Conservation (phyloP, 2,329 filamentous ascomycete genomes). For the Clarireedia hainanense region DNA sequence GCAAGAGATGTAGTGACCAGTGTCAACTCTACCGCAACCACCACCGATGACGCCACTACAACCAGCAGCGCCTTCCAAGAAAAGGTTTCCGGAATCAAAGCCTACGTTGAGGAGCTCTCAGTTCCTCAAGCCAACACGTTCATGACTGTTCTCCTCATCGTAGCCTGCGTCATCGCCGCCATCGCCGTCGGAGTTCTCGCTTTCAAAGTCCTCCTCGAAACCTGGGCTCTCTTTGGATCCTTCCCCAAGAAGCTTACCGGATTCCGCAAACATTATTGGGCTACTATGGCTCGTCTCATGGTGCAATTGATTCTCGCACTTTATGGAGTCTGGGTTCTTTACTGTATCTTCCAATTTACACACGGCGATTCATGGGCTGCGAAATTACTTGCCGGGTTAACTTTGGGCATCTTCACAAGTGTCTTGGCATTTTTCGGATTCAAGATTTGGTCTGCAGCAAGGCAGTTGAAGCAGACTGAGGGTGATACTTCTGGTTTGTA, state of each 20-base stretch:
- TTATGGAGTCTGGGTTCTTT: slow-evolving; percentile 92
- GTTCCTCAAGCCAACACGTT: slow-evolving; percentile 89
- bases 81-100: slow-evolving; percentile 68
- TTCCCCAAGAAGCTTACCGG: slow-evolving; percentile 73
- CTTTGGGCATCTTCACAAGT: slow-evolving; percentile 70
- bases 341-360: slow-evolving; percentile 94
- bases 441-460: slow-evolving; percentile 73
- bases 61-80: slow-evolving; percentile 33
- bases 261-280: slow-evolving; percentile 97
- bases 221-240: slow-evolving; percentile 81
- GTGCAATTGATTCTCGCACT: slow-evolving; percentile 84
- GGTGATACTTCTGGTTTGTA: slow-evolving; percentile 70
- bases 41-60: slow-evolving; percentile 6
- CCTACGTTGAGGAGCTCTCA: slow-evolving; percentile 72
- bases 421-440: slow-evolving; percentile 77
- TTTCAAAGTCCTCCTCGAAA: slow-evolving; percentile 83
- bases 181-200: slow-evolving; percentile 83
- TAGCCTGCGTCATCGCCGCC: slow-evolving; percentile 75
- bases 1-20: slow-evolving; percentile 46
- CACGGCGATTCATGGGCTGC: slow-evolving; percentile 91
- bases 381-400: slow-evolving; percentile 74
- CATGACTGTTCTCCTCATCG: slow-evolving; percentile 87
- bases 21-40: slow-evolving; percentile 32
- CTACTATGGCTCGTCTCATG: slow-evolving; percentile 78
- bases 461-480: slow-evolving; percentile 63